Base-by-base conservation (phyloP, 2,329 filamentous ascomycete genomes). In the Penicillium glabrum region DNA sequence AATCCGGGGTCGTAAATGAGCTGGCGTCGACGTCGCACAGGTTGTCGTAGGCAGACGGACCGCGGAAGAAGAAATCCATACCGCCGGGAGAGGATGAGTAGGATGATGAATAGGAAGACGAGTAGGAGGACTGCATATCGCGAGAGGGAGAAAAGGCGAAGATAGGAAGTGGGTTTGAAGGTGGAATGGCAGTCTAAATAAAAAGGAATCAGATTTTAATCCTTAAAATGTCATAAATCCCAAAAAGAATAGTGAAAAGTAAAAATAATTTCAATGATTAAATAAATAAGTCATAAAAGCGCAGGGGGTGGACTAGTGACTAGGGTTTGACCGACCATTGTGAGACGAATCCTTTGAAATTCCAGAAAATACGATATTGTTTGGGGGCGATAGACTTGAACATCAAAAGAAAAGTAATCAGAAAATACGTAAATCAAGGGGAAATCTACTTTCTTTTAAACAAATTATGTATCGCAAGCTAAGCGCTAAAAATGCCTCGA, bases 21-120 rank as follows among this genome's bases (percentile, higher is more conserved):
- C 46, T 59, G 23, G 51, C 41, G 14, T 66, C 62, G 21, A 66
- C 13, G 43, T 66, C 63, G 43, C 54, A 60, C 23, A 61, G 37
- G 35, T 54, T 43, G 26, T 67, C 64, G 39, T 64, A 67, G 51
- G 64, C 54, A 14, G 63, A 59, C 13, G 58, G 50, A 21, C 59
- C 62, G 27, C 64, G 64, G 59, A 66, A 67, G 59, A 63, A 67
- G 53, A 64, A 66, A 29, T 67, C 64, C 60, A 67, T 65, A 14
- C 46, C 61, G 33, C 64, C 63, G 3, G 64, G 64, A 2, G 64
- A 67, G 27, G 63, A 66, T n/a, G 63, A 59, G 49, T 58, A 65
- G 33, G 60, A 41, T 13, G 39, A 41, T 23, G 39, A 65, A 9
- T 54, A 61, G 7, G 48, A 33, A 19, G 61, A 61, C 10, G 63